Evolutionary conservation across 2,329 filamentous ascomycete genomes (phyloP).

Genomic region (Endothia cerciana): DNA sequence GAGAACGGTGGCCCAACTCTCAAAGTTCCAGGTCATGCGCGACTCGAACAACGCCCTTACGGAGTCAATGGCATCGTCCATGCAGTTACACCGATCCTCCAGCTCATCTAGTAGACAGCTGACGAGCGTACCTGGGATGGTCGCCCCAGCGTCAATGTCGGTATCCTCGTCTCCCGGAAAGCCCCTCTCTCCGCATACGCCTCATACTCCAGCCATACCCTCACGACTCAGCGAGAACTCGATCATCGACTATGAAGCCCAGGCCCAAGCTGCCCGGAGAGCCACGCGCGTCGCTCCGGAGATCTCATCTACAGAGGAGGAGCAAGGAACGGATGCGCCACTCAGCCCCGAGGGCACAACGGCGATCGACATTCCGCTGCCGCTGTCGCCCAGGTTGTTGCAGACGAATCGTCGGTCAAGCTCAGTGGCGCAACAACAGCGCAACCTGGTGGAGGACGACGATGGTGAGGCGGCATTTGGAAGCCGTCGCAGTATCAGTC

Average conservation of each 20-base stretch:
- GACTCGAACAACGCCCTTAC: constrained; percentile 88
- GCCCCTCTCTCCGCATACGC: constrained; percentile 85
- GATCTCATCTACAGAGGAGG: constrained; percentile 35
- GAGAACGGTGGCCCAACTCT: constrained; percentile 77
- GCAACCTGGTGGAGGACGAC: constrained; percentile 59
- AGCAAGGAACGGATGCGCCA: constrained; percentile 42
- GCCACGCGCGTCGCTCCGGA: constrained; percentile 35
- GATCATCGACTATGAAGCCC: constrained; percentile 67
- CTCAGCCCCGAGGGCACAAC: constrained; percentile 58
- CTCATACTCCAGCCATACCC: constrained; percentile 90
- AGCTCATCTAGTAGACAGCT: constrained; percentile 69
- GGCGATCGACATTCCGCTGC: constrained; percentile 75
- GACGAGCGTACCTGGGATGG: constrained; percentile 65
- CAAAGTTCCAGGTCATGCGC: constrained; percentile 84
- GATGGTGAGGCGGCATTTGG: constrained; percentile 64
- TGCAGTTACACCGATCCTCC: constrained; percentile 81
- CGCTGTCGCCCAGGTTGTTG: constrained; percentile 65
- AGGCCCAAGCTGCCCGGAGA: constrained; percentile 35
- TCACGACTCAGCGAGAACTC: constrained; percentile 92
- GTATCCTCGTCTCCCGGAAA: constrained; percentile 89
- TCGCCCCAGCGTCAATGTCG: constrained; percentile 76
- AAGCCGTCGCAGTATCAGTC: constrained; percentile 67
- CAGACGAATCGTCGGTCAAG: constrained; percentile 65
- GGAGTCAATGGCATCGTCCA: constrained; percentile 90
- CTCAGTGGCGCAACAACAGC: constrained; percentile 68